A percentile compares a stretch with the other conserved stretches of the same genome.
These are phyloP conservation scores for Ogataea nitratoaversa DNA, from an alignment of 805 yeast species.

Conservation along the genomic window DNA sequence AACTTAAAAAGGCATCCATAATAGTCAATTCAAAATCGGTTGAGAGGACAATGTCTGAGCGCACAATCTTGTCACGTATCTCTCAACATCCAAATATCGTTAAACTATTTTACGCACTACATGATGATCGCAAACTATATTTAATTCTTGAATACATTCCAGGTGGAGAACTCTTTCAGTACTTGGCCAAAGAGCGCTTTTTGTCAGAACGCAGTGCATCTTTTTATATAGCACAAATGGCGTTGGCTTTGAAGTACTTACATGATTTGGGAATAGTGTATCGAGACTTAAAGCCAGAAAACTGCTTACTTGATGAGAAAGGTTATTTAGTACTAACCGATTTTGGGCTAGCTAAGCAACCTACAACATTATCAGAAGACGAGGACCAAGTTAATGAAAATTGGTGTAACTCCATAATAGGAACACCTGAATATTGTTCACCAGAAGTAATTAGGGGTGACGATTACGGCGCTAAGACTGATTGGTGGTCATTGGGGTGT, in stretches of 20 bases:
- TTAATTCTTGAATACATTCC: constrained; percentile 75
- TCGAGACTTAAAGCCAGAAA: constrained; percentile 86
- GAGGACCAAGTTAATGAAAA: constrained; percentile 29
- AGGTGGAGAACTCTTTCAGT: constrained; percentile 83
- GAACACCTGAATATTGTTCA: constrained; percentile 83
- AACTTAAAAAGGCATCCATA: constrained; percentile 73
- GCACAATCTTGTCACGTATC: constrained; percentile 56
- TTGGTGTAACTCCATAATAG: constrained; percentile 57
- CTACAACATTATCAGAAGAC: constrained; percentile 19
- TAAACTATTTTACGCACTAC: constrained; percentile 76
- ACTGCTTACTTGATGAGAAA: constrained; percentile 65
- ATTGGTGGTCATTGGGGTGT: constrained; percentile 89
- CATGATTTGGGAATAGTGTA: constrained; percentile 79
- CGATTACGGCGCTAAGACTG: constrained; percentile 72
- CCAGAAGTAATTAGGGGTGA: constrained; percentile 80
- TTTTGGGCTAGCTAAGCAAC: constrained; percentile 68
- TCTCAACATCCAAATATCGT: constrained; percentile 80
- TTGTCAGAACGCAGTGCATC: constrained; percentile 58
- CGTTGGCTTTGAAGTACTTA: constrained; percentile 68
- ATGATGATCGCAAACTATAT: constrained; percentile 69
- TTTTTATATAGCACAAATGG: constrained; percentile 77
- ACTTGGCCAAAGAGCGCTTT: constrained; percentile 42
- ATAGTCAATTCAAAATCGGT: constrained; percentile 47
- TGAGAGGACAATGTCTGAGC: constrained; percentile 75
- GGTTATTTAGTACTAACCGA: constrained; percentile 84